Conservation (phyloP, 164 flowering plant species). For the Cinnamomum chago region DNA sequence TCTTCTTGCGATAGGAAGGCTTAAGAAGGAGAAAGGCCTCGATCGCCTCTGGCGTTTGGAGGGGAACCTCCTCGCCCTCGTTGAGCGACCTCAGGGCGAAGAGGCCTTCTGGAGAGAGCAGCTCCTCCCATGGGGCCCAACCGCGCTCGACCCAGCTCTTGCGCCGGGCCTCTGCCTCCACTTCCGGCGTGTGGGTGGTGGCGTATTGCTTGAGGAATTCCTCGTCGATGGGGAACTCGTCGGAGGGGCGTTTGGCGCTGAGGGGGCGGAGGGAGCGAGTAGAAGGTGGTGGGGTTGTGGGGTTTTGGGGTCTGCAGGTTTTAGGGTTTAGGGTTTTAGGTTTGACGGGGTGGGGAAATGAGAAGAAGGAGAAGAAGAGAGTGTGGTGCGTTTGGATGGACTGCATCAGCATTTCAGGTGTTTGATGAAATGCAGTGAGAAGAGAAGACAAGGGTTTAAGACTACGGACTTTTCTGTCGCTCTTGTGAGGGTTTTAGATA, state of each 20-base stretch:
- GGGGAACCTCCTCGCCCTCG: slow-evolving; percentile 89
- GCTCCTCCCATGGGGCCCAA: slow-evolving; percentile 99
- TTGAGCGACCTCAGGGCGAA: slow-evolving; percentile 77
- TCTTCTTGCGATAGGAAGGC: slow-evolving; percentile 64
- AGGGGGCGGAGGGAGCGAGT: neutral
- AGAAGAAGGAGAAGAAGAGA: neutral
- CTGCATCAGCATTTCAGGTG: slow-evolving; percentile 4
- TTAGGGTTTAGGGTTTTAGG: neutral
- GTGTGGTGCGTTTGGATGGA: neutral
- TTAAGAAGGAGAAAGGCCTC: slow-evolving; percentile 83
- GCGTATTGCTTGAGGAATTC: slow-evolving; percentile 54
- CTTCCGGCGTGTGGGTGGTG: slow-evolving; percentile 50
- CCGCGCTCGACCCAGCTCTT: slow-evolving; percentile 83
- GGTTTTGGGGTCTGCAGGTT: neutral
- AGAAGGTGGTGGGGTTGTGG: neutral
- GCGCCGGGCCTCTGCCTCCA: slow-evolving; percentile 78
- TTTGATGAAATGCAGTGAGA: neutral
- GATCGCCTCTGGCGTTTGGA: slow-evolving; percentile 69
- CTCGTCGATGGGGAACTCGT: slow-evolving; percentile 83
- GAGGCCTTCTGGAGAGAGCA: slow-evolving; percentile 76
- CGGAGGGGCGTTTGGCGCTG: slow-evolving; percentile 27
- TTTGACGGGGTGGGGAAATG: neutral
- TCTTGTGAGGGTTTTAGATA: no score
- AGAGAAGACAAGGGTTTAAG: neutral
- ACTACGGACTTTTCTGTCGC: no score